These are phyloP conservation scores for Diddensiella transvaalensis DNA, from an alignment of 805 yeast species.

Conservation along the genomic window DNA sequence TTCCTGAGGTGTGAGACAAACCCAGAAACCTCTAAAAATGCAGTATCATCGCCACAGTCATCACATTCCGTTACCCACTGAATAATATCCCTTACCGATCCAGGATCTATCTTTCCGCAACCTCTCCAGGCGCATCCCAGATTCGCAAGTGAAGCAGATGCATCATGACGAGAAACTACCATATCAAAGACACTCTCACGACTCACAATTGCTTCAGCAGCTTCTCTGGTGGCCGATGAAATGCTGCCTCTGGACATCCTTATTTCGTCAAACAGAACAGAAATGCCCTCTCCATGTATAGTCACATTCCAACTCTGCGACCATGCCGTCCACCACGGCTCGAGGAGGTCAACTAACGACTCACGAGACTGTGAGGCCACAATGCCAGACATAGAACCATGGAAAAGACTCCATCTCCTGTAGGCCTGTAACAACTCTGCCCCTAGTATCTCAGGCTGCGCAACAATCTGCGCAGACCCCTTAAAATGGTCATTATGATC, in stretches of 20 bases:
- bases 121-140: slow-evolving; percentile 23
- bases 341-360: slow-evolving; percentile 8
- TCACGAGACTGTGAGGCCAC: slow-evolving; percentile 3
- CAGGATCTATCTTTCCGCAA: slow-evolving; percentile 2
- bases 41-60: slow-evolving; percentile 18
- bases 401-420: slow-evolving; percentile 34
- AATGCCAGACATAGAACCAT: slow-evolving; percentile 30
- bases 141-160: slow-evolving; percentile 14
- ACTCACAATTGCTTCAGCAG: slow-evolving; percentile 13
- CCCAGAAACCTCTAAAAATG: slow-evolving; percentile 22
- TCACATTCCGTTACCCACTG: slow-evolving; percentile 25
- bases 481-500: slow-evolving; percentile 5
- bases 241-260: slow-evolving; percentile 20
- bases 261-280: slow-evolving; percentile 13
- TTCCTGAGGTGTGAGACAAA: slow-evolving; percentile 22
- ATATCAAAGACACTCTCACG: slow-evolving; percentile 19
- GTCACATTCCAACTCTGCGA: slow-evolving; percentile 22
- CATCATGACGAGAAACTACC: slow-evolving; percentile 20
- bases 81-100: slow-evolving; percentile 19
- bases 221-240: slow-evolving; percentile 20
- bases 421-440: slow-evolving; percentile 33
- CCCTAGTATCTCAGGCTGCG: slow-evolving; percentile 32
- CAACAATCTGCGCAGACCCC: not conserved
- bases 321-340: slow-evolving; percentile 26
- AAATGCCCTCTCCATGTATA: slow-evolving; percentile 18